Percentiles rank a stretch among this genome's conserved stretches.
phyloP scores from a whole-genome alignment of 169 alveolate genomes.

The Amoebophrya sp. region DNA sequence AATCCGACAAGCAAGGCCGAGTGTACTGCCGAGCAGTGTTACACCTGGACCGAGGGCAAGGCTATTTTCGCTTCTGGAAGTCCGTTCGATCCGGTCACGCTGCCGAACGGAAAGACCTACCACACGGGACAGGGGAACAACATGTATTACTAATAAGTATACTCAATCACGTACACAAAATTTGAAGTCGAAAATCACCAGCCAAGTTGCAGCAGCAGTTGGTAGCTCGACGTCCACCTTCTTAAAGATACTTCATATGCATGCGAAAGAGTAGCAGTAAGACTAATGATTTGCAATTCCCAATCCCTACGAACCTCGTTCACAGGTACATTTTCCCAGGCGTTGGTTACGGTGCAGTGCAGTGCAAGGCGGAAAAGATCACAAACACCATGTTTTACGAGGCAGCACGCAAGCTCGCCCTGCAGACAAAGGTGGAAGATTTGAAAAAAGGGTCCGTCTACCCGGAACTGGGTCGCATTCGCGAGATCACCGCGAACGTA shows the following conservation, averaged over 20 bases:
- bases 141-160: too few species aligned
- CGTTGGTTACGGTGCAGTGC: not conserved
- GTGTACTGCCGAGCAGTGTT: conserved; percentile 53
- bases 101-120: not conserved
- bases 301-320: not conserved
- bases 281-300: not conserved
- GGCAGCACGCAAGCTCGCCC: not conserved
- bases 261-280: too few species aligned
- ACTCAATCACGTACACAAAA: too few species aligned
- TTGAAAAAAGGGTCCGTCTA: not conserved
- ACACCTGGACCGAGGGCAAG: conserved; percentile 50
- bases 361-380: not conserved
- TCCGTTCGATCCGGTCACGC: conserved; percentile 52
- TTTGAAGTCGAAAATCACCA: too few species aligned
- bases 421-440: not conserved
- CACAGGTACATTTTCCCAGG: not conserved
- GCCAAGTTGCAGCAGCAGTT: too few species aligned
- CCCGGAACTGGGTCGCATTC: not conserved
- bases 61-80: conserved; percentile 54
- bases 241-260: too few species aligned
- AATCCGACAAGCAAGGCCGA: conserved; percentile 57
- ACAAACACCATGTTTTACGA: not conserved
- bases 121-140: conserved; percentile 51
- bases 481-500: not conserved
- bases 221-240: too few species aligned